phyloP scores from a whole-genome alignment of 2,329 filamentous ascomycete species.

The Colletotrichum tamarilloi region DNA sequence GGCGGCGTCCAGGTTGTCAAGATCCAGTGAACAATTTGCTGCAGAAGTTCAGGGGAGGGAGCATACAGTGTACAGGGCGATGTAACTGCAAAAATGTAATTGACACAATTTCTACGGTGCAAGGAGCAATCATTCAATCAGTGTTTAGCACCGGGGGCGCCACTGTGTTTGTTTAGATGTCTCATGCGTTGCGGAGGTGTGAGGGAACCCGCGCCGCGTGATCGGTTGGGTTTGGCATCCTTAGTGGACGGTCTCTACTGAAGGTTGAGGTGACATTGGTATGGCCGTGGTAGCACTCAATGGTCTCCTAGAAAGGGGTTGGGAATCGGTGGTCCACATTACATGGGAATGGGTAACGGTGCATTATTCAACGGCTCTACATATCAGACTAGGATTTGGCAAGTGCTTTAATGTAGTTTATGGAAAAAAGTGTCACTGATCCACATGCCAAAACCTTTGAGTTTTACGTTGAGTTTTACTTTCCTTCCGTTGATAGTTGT shows the following conservation, averaged over 20 bases:
- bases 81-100: too few species aligned
- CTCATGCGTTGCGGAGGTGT: not conserved
- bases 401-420: constrained; percentile 18
- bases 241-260: not conserved
- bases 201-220: not conserved
- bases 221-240: not conserved
- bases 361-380: constrained; percentile 4
- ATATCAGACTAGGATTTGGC: constrained; percentile 10
- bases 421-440: not conserved
- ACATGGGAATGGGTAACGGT: constrained; percentile 8
- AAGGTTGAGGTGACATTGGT: not conserved
- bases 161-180: not conserved
- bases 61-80: too few species aligned
- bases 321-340: not conserved
- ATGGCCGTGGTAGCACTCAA: not conserved
- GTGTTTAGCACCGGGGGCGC: not conserved
- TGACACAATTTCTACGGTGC: too few species aligned
- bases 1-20: constrained; percentile 13
- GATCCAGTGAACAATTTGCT: constrained; percentile 44
- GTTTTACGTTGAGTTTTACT: not conserved
- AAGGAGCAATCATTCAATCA: not conserved
- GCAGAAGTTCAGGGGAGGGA: constrained; percentile 34
- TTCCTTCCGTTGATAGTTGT: not conserved
- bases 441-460: constrained; percentile 1
- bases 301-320: not conserved